These are phyloP conservation scores for Populus deltoides DNA, from an alignment of 345 rosid species.

Conservation along the genomic window DNA sequence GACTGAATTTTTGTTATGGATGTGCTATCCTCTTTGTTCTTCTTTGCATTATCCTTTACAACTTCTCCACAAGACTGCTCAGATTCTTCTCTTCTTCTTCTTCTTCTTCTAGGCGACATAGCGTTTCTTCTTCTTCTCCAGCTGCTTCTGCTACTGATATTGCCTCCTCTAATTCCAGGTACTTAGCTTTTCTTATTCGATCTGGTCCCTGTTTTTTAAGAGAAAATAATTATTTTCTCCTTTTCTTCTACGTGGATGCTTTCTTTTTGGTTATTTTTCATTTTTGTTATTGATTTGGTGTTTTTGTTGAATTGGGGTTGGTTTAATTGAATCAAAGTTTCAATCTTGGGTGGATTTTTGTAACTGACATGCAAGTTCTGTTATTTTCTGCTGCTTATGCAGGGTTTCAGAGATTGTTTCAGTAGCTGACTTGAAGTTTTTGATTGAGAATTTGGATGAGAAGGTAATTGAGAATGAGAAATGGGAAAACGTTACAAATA, in stretches of 20 bases:
- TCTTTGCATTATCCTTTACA: neutral
- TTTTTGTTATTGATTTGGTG: no score
- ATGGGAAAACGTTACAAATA: slow-evolving; percentile 64
- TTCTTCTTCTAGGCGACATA: neutral
- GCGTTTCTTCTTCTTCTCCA: neutral
- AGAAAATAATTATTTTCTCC: no score
- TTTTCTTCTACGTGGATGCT: no score
- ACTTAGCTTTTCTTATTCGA: neutral
- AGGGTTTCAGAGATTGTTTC: slow-evolving; percentile 49
- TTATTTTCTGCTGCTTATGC: slow-evolving; percentile 21
- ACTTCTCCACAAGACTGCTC: slow-evolving; percentile 1
- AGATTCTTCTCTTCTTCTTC: neutral
- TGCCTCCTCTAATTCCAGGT: neutral
- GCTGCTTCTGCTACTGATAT: neutral
- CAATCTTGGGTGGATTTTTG: neutral
- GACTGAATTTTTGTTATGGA: slow-evolving; percentile 13
- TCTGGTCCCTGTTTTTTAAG: no score
- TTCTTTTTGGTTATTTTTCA: no score
- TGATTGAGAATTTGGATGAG: slow-evolving; percentile 55
- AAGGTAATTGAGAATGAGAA: slow-evolving; percentile 31
- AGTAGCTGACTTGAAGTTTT: slow-evolving; percentile 61
- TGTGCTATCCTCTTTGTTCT: slow-evolving; percentile 22
- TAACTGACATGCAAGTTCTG: neutral
- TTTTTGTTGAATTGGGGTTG: no score
- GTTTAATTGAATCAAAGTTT: no score